Base-by-base conservation (phyloP, 305 asterid species). In the Fraxinus floribunda region DNA sequence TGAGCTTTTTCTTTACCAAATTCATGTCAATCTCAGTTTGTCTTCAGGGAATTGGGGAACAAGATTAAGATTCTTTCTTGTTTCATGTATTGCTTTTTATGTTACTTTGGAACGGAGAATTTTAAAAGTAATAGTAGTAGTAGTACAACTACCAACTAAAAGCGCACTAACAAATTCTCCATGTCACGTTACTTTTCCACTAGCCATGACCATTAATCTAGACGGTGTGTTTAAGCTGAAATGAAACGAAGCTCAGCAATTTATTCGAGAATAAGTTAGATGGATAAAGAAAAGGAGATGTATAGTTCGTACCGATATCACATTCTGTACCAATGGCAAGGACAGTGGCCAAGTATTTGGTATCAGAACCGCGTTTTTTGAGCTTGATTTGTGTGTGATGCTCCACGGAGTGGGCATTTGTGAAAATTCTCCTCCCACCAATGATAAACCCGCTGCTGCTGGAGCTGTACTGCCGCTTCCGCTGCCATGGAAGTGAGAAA, bases 271-370 rank as follows among this genome's bases (percentile, higher is more conserved):
- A 39, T 39, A 39, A 39, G 46, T 39, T 39, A 39, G 46, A 39
- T 39, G 46, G 46, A 39, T 39, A 39, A 39, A 39, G 44, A 39
- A 39, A 39, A 39, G 1, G 46, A 10, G 46, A 39, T 39, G 46
- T 39, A 26, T 30, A 13, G 75, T 11, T 30, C 92, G 86, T 78
- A 92, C 97, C 97, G 26, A 93, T 91, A 84, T 93, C 98, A 79
- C 98, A 93, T 86, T 94, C 97, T n/a, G 95, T 92, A 83, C 97
- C 98, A 82, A 94, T 91, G 35, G 98, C 95, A 16, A 94, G 95
- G 83, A 94, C 97, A 0, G 92, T 92, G 24, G 98, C 98, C 15
- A 94, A 84, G 55, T 88, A 94, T 78, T 93, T 92, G 10, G 95
- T 93, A 87, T 94, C 97, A 0, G 93, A 94, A 15, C 97, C 98